A percentile compares a stretch with the other conserved stretches of the same genome.
Evolutionary conservation across 805 yeast species (phyloP).

Genomic region (Candida methanosorbosa): DNA sequence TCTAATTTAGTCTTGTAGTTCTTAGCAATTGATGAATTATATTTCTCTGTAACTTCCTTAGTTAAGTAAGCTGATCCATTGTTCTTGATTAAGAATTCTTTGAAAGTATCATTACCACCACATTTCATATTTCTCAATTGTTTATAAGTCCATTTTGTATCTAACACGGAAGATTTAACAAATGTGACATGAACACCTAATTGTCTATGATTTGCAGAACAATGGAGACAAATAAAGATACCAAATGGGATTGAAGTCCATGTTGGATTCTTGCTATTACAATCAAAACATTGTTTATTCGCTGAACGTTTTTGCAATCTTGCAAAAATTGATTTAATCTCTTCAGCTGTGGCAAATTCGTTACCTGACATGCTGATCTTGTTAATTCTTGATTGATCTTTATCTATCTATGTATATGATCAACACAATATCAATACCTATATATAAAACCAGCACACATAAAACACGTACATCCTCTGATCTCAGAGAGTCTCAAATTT

Average conservation of each 20-base stretch:
- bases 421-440: too few species aligned
- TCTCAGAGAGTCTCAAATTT: too few species aligned
- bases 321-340: constrained; percentile 55
- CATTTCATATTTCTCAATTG: constrained; percentile 88
- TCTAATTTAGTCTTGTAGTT: constrained; percentile 76
- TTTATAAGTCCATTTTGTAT: constrained; percentile 79
- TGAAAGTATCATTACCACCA: constrained; percentile 87
- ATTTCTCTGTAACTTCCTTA: constrained; percentile 67
- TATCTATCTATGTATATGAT: too few species aligned
- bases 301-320: constrained; percentile 57
- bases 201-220: constrained; percentile 93
- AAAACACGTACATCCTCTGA: too few species aligned
- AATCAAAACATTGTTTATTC: constrained; percentile 85
- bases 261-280: constrained; percentile 89
- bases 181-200: constrained; percentile 94
- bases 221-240: constrained; percentile 83
- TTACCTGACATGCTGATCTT: too few species aligned
- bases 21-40: constrained; percentile 71
- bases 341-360: constrained; percentile 59
- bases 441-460: too few species aligned
- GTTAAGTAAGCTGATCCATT: constrained; percentile 73
- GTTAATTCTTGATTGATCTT: too few species aligned
- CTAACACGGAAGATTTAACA: constrained; percentile 86
- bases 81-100: constrained; percentile 73
- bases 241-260: constrained; percentile 99